phyloP scores from a whole-genome alignment of 2,329 filamentous ascomycete genomes.

The Hypoxylon sp. region DNA sequence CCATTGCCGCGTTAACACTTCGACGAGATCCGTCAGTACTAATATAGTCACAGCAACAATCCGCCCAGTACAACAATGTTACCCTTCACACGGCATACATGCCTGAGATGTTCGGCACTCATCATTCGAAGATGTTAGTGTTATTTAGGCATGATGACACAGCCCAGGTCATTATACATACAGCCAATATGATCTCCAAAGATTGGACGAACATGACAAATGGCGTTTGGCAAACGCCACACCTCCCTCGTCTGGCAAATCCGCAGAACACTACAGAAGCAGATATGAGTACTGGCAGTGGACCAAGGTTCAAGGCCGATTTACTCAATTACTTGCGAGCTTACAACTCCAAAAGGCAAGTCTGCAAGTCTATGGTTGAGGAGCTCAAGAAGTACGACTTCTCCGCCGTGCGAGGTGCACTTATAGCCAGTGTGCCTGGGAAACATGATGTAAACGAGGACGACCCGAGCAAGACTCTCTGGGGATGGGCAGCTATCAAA shows the following conservation, averaged over 20 bases:
- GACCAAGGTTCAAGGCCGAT: constrained; percentile 81
- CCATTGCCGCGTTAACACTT: not conserved
- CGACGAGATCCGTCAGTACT: constrained; percentile 15
- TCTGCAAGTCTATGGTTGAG: constrained; percentile 68
- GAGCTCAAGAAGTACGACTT: constrained; percentile 78
- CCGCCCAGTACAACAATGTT: constrained; percentile 75
- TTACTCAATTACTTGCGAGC: constrained; percentile 78
- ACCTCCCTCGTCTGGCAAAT: constrained; percentile 68
- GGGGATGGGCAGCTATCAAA: constrained; percentile 81
- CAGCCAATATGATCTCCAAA: constrained; percentile 89
- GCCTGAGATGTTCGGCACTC: constrained; percentile 88
- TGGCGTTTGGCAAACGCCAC: constrained; percentile 82
- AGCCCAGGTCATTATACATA: constrained; percentile 87
- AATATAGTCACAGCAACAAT: constrained; percentile 67
- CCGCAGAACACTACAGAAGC: constrained; percentile 24
- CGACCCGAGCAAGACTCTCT: constrained; percentile 69
- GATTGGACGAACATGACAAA: constrained; percentile 94
- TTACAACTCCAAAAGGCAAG: constrained; percentile 73
- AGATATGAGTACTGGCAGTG: constrained; percentile 67
- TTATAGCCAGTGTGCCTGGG: constrained; percentile 85
- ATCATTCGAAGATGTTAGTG: constrained; percentile 91
- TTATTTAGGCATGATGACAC: constrained; percentile 81
- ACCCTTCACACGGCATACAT: constrained; percentile 81
- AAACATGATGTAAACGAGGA: constrained; percentile 67
- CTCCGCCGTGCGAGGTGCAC: constrained; percentile 73